These are phyloP conservation scores for Rusavskia elegans DNA, from an alignment of 495 filamentous ascomycete genomes.

Conservation along the genomic window DNA sequence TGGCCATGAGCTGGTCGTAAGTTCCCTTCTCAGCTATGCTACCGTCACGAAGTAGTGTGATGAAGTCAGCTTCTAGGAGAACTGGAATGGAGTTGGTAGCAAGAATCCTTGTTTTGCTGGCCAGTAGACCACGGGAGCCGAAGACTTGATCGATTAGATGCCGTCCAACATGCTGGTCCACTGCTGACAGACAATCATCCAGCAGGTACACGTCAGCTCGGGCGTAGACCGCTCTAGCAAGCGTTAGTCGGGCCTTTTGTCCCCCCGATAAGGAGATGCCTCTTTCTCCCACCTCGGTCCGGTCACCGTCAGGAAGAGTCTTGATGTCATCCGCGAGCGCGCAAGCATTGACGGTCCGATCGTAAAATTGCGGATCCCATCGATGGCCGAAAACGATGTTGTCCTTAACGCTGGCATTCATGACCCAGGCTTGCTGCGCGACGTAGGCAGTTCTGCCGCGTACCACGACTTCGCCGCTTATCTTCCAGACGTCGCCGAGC, in stretches of 20 bases:
- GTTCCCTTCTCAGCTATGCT: conserved; percentile 76
- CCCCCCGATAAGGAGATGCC: conserved; percentile 95
- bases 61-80: conserved; percentile 70
- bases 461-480: conserved; percentile 67
- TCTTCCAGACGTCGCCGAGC: conserved; percentile 82
- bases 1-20: conserved; percentile 78
- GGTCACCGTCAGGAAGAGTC: conserved; percentile 85
- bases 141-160: conserved; percentile 91
- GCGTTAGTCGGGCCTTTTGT: conserved; percentile 88
- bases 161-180: conserved; percentile 92
- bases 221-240: conserved; percentile 92
- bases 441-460: conserved; percentile 79
- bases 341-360: conserved; percentile 84
- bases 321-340: conserved; percentile 84
- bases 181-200: conserved; percentile 87
- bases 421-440: conserved; percentile 85
- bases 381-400: conserved; percentile 96
- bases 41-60: conserved; percentile 69
- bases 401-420: conserved; percentile 92
- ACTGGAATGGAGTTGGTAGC: conserved; percentile 95
- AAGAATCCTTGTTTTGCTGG: conserved; percentile 76
- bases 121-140: conserved; percentile 67
- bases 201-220: conserved; percentile 93
- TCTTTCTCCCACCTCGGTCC: conserved; percentile 91
- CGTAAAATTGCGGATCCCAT: conserved; percentile 90